These are phyloP conservation scores for Tulasnella sp. DNA, from an alignment of 768 basidiomycete species.

Conservation along the genomic window DNA sequence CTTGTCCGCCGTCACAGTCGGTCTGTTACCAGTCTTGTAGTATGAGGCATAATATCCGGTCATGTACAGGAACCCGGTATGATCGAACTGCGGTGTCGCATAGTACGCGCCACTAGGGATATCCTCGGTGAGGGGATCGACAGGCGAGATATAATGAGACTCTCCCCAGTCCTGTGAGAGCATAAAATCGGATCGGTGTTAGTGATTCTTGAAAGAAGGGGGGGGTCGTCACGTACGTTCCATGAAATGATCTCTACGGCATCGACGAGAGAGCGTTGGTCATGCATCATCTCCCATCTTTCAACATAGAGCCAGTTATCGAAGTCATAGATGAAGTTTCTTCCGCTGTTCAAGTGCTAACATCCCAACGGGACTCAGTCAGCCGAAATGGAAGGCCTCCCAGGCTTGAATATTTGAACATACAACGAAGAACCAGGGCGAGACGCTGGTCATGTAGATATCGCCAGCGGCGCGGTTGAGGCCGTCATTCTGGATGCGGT, in stretches of 20 bases:
- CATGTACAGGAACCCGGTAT: slow-evolving; percentile 21
- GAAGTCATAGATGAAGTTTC: slow-evolving; percentile 45
- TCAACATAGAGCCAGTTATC: slow-evolving; percentile 52
- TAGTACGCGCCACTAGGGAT: slow-evolving; percentile 62
- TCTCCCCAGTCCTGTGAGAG: slow-evolving; percentile 46
- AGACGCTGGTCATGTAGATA: slow-evolving; percentile 36
- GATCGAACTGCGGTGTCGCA: slow-evolving; percentile 46
- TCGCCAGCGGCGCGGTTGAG: slow-evolving; percentile 24
- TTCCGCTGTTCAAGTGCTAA: slow-evolving; percentile 39
- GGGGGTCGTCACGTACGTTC: slow-evolving; percentile 33
- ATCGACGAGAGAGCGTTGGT: slow-evolving; percentile 36
- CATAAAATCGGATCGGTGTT: background rate
- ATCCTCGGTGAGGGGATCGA: slow-evolving; percentile 30
- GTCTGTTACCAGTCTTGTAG: slow-evolving; percentile 55
- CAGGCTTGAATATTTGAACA: too few relatives aligned
- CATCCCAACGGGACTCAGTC: background rate
- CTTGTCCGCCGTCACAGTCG: slow-evolving; percentile 41
- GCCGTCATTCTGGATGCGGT: background rate
- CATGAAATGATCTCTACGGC: slow-evolving; percentile 53
- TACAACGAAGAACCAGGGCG: slow-evolving; percentile 61
- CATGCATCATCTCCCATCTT: slow-evolving; percentile 54
- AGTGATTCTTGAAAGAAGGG: background rate
- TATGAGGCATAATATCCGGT: slow-evolving; percentile 39
- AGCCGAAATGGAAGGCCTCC: background rate
- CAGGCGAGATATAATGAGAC: slow-evolving; percentile 60